A percentile compares a stretch with the other conserved stretches of the same genome.
phyloP scores from a whole-genome alignment of 225 moss, liverwort and hornwort genomes.

The Ulota crispa region DNA sequence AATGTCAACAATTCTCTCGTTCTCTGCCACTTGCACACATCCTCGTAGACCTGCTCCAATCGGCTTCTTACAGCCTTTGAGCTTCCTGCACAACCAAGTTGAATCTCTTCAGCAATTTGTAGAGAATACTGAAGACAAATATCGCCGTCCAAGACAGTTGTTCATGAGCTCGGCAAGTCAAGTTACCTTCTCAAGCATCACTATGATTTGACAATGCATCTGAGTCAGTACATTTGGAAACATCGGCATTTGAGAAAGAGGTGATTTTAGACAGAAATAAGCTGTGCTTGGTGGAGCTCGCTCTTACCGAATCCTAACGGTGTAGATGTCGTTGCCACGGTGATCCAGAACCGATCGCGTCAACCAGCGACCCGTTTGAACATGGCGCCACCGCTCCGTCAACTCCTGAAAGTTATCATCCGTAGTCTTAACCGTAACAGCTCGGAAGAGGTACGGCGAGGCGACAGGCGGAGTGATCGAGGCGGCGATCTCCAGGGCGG shows the following conservation, averaged over 20 bases:
- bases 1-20: slow-evolving; percentile 45
- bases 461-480: slow-evolving; percentile 48
- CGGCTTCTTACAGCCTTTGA: slow-evolving; percentile 33
- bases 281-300: background rate
- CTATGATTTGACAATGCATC: background rate
- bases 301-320: slow-evolving; percentile 43
- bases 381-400: slow-evolving; percentile 14
- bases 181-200: background rate
- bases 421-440: slow-evolving; percentile 26
- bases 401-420: slow-evolving; percentile 37
- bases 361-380: slow-evolving; percentile 45
- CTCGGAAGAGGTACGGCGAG: slow-evolving; percentile 41
- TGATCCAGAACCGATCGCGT: slow-evolving; percentile 44
- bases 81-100: slow-evolving; percentile 26
- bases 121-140: background rate
- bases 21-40: slow-evolving; percentile 30
- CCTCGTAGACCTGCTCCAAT: slow-evolving; percentile 2
- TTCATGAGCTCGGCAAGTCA: background rate
- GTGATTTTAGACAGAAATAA: background rate
- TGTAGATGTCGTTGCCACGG: slow-evolving; percentile 24
- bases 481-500: slow-evolving; percentile 42
- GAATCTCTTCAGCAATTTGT: background rate
- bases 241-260: background rate
- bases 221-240: background rate
- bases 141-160: background rate